Base-by-base conservation (phyloP, 192 early-diverging fungal species). In the Funneliformis mosseae region DNA sequence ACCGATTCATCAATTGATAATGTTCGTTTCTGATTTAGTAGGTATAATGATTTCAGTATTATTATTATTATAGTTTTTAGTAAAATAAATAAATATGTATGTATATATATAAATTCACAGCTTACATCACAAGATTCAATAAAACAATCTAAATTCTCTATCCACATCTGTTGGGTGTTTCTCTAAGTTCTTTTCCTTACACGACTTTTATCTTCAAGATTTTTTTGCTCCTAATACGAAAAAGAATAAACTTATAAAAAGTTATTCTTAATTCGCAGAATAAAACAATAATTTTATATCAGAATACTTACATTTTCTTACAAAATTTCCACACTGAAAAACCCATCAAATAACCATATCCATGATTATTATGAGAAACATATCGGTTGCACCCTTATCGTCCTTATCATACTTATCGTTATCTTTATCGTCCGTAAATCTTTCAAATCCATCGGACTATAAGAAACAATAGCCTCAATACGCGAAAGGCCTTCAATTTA, bases 401-500 rank as follows among this genome's bases (percentile, higher is more conserved):
- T 87, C 88, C 9, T 88, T 87, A 18, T 88, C 88, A n/a, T n/a
- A n/a, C 14, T 88, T 81, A 48, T 82, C 85, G 42, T 85, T 18
- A 18, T 55, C 84, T 43, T 88, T 83, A 9, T 73, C 81, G 4
- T 86, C 67, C 62, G 46, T 23, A 23, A 59, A 55, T 2, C 88
- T 85, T n/a, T 85, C 84, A 75, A 97, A 96, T 16, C 89, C 88
- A 23, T 93, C 87, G 21, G 80, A 78, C 18, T 89, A 85, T 83
- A 99, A 87, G 50, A 97, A 94, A 39, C 83, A 39, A 96, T 82
- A 10, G 98, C 86, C 0, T 92, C 92, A 3, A 82, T 82, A 83
- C 93, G 92, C 89, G 96, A 97, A 81, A 94, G 91, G 81, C 98
- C 97, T 80, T 94, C 90, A 97, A 93, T 33, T 89, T 80, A 9